Base-by-base conservation (phyloP, 1,139 yeast genomes). In the Hemisphaericaspora subhashii region DNA sequence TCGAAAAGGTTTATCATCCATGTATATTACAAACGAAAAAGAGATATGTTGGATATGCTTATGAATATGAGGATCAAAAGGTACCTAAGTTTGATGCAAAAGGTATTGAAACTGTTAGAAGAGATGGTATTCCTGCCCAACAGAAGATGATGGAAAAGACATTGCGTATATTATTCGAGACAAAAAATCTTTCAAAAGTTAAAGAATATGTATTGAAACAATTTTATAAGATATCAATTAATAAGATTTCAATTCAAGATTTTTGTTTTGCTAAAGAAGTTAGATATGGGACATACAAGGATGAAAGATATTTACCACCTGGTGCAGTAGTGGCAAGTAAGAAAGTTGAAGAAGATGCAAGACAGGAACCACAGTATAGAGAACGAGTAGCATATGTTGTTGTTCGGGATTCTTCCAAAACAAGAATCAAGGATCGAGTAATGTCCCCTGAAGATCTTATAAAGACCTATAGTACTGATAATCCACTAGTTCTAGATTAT, bases 71-170 rank as follows among this genome's bases (percentile, higher is more conserved):
- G 29, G 62, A 62, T 13, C 90, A 86, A 50, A 50, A 39, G 3
- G 62, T 48, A 6, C 88, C 96, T 0, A 73, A 63, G 22, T 90
- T 92, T 58, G 98, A 92, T 64, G 97, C 98, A 3, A 92, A 92
- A 52, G 98, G 98, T 1, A 89, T 88, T 13, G 98, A 92, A 58
- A 92, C 98, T 0, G 86, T 92, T 0, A 62, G 98, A 44, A 68
- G 98, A 48, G 98, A 92, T 60, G 98, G 97, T 0, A 85, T 90
- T 13, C 95, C 95, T 0, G 96, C 96, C 0, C 95, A 86, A 50
- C 95, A 80, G 60, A 84, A 84, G 52, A 81, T 92, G 30, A 81
- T 87, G 18, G 95, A 87, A 46, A 77, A 78, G 44, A 65, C 86
- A 0, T 61, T 92, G 8, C 66, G 84, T 30, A 68, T 81, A 1